Conservation (phyloP, 2,329 filamentous ascomycete species). For the Nigrograna mackinnonii region DNA sequence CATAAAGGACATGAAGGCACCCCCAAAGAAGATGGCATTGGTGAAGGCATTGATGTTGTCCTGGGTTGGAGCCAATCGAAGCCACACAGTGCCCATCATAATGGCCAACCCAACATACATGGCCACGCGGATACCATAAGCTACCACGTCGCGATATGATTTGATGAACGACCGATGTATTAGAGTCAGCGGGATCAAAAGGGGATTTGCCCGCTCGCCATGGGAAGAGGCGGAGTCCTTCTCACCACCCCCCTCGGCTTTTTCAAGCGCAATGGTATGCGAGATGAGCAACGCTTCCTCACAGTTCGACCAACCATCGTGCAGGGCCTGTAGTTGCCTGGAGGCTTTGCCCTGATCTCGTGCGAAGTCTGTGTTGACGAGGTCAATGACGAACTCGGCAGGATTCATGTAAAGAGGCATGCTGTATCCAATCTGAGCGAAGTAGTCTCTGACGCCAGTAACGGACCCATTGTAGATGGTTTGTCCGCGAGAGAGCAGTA, state of each 20-base stretch:
- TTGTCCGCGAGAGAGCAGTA: slow-evolving; percentile 71
- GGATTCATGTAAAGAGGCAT: slow-evolving; percentile 76
- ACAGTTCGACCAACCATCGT: slow-evolving; percentile 60
- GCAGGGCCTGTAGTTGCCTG: slow-evolving; percentile 57
- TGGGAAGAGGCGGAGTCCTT: slow-evolving; percentile 8
- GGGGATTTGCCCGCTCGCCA: slow-evolving; percentile 54
- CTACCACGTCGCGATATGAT: slow-evolving; percentile 80
- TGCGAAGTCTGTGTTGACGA: slow-evolving; percentile 78
- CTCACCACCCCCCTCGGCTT: background rate
- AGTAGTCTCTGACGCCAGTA: slow-evolving; percentile 63
- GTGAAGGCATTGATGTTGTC: slow-evolving; percentile 78
- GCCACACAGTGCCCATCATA: slow-evolving; percentile 88
- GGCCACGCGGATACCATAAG: slow-evolving; percentile 78
- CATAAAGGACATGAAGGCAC: slow-evolving; percentile 59
- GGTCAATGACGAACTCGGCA: slow-evolving; percentile 77
- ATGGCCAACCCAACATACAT: slow-evolving; percentile 84
- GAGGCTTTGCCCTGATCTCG: slow-evolving; percentile 51
- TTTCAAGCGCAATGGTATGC: slow-evolving; percentile 21
- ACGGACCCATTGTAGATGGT: slow-evolving; percentile 75
- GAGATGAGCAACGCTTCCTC: slow-evolving; percentile 29
- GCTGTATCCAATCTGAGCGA: slow-evolving; percentile 60
- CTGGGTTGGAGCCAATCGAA: slow-evolving; percentile 70
- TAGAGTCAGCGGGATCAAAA: slow-evolving; percentile 63
- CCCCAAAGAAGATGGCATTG: slow-evolving; percentile 71
- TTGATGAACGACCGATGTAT: slow-evolving; percentile 83